Base-by-base conservation (phyloP, 148 eudicot genomes). In the Arctostaphylos glauca region DNA sequence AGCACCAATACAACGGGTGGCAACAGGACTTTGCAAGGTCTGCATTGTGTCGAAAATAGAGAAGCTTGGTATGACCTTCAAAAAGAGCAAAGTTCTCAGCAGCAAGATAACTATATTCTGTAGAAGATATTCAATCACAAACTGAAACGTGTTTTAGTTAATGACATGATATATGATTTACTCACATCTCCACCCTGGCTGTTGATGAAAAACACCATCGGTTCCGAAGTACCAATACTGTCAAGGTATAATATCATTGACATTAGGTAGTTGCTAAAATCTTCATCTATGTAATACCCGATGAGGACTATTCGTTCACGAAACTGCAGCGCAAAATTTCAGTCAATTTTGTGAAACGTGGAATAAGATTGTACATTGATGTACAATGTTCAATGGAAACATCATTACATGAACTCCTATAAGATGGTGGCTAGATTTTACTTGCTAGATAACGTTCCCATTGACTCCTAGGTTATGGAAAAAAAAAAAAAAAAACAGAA, bases 121-220 rank as follows among this genome's bases (percentile, higher is more conserved):
- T 6, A 72, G 70, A 83, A 49, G 75, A 68, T 5, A 18, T 71
- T 58, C 55, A 52, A 74, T 41, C 80, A 31, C 62, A 71, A n/a
- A 80, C 18, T 49, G 48, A 16, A 43, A 18, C 19, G 41, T 49
- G 74, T 50, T 80, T 56, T 38, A 50, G 13, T 70, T 23, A 56
- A 23, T 53, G 62, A 77, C 16, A 50, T 78, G 43, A 68, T 46
- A 47, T 74, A n/a, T 9, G 15, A 64, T 77, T 81, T 89, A 92
- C 98, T 93, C 82, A 96, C 99, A 91, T 96, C 97, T 81, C 98
- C 98, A 80, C 98, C 97, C 54, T 92, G 92, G 83, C 94, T 88
- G 88, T 86, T 90, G 82, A 96, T 92, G 89, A 88, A 93, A 89
- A 94, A 80, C 80, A 88, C 85, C 10, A 94, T 80, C 88, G 87